phyloP scores from a whole-genome alignment of 306 rosid genomes.

The Acacia melanoxylon region DNA sequence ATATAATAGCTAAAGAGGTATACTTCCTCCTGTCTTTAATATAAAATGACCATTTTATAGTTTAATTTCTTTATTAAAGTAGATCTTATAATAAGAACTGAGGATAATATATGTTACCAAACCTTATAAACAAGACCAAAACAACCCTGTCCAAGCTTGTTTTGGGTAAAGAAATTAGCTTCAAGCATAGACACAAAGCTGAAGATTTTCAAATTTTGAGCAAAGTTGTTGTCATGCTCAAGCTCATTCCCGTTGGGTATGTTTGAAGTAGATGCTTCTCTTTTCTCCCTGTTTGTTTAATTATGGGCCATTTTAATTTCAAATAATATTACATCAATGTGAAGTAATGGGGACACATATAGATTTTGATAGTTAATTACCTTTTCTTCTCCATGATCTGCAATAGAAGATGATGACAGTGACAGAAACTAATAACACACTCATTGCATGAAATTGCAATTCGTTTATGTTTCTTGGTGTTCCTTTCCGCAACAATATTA shows the following conservation, averaged over 20 bases:
- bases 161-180: slow-evolving; percentile 27
- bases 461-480: neutral
- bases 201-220: slow-evolving; percentile 23
- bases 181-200: slow-evolving; percentile 10
- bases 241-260: neutral
- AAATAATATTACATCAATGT: neutral
- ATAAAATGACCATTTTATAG: no score
- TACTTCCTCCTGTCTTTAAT: no score
- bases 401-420: neutral
- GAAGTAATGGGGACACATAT: neutral
- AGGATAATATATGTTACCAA: no score
- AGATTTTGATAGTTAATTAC: neutral
- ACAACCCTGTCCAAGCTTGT: slow-evolving; percentile 35
- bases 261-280: neutral
- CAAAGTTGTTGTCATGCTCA: neutral
- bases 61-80: no score
- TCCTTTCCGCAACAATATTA: neutral
- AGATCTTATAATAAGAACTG: no score
- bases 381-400: neutral
- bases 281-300: neutral
- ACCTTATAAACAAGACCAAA: slow-evolving; percentile 40
- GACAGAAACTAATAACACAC: neutral
- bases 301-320: neutral
- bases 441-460: neutral
- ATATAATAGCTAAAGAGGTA: no score